These are phyloP conservation scores for Trypanosoma cruzi DNA, from an alignment of 208 protist species.

Conservation along the genomic window DNA sequence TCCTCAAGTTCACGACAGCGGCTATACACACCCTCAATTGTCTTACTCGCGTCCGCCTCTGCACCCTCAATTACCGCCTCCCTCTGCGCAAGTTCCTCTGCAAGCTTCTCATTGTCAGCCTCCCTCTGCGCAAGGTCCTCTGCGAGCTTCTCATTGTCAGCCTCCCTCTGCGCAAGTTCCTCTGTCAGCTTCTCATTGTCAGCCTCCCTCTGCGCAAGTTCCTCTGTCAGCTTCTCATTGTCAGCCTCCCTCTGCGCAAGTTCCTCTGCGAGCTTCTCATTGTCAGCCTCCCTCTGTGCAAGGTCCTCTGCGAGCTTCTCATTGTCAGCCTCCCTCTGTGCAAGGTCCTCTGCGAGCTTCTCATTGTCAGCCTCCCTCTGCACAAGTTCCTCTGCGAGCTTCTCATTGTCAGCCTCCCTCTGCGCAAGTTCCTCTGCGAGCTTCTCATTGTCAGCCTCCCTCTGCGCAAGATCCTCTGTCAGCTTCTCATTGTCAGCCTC, in stretches of 20 bases:
- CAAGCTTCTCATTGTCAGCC: constrained; percentile 8
- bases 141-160: background rate
- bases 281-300: background rate
- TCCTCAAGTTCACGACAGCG: too few relatives aligned
- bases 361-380: background rate
- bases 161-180: background rate
- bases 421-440: background rate
- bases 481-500: background rate
- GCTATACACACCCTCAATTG: too few relatives aligned
- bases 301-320: background rate
- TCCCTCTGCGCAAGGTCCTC: background rate
- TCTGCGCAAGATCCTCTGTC: background rate
- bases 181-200: background rate
- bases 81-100: constrained; percentile 24
- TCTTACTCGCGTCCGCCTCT: too few relatives aligned
- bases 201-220: background rate
- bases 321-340: background rate
- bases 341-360: background rate
- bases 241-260: background rate
- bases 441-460: background rate
- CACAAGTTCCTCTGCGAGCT: background rate
- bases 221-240: background rate
- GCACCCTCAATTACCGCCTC: too few relatives aligned
- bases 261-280: background rate
- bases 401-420: background rate